Evolutionary conservation across 2,329 filamentous ascomycete genomes (phyloP).

Genomic region (Exserohilum turcica): DNA sequence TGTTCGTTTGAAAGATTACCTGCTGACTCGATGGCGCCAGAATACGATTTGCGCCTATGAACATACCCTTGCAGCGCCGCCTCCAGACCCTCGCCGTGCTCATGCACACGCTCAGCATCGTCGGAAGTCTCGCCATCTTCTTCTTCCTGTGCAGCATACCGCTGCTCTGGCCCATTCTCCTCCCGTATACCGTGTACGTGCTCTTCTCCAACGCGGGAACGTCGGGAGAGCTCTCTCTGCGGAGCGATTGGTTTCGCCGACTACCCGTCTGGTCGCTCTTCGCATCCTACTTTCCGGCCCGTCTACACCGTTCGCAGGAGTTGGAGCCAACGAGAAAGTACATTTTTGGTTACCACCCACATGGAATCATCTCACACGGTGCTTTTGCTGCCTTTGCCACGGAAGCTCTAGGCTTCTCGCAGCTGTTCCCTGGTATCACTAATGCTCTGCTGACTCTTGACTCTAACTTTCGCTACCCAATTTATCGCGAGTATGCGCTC

Average conservation of each 20-base stretch:
- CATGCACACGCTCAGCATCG: conserved; percentile 57
- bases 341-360: conserved; percentile 95
- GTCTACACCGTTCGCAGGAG: conserved; percentile 80
- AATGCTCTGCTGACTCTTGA: conserved; percentile 95
- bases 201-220: conserved; percentile 78
- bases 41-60: conserved; percentile 86
- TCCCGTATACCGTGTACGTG: conserved; percentile 82
- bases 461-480: conserved; percentile 88
- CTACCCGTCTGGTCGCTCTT: conserved; percentile 85
- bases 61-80: conserved; percentile 62
- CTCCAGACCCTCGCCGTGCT: conserved; percentile 58
- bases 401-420: conserved; percentile 82
- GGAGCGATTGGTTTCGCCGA: conserved; percentile 74
- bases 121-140: conserved; percentile 70
- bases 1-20: not conserved
- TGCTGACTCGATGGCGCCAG: conserved; percentile 43
- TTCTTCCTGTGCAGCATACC: conserved; percentile 92
- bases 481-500: conserved; percentile 94
- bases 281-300: conserved; percentile 88
- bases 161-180: conserved; percentile 79
- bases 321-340: conserved; percentile 86
- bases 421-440: conserved; percentile 91
- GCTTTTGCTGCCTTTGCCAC: conserved; percentile 91
- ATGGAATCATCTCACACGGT: conserved; percentile 97
- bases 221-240: conserved; percentile 74